Conservation (phyloP, 2,329 filamentous ascomycete genomes). For the Myriosclerotinia curreyana region DNA sequence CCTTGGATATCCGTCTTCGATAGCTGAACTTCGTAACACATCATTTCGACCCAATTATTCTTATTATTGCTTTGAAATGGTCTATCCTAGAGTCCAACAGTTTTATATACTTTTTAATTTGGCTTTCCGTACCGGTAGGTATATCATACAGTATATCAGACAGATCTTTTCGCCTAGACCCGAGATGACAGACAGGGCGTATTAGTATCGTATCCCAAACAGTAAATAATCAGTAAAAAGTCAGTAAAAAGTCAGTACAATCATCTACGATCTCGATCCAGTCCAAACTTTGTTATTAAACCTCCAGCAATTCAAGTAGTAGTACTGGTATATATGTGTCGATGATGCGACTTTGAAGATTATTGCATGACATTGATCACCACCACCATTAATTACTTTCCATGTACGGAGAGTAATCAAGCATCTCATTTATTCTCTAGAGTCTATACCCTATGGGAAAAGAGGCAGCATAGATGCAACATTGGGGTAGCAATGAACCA, state of each 20-base stretch:
- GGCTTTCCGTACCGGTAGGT: conserved; percentile 25
- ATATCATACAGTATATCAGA: conserved; percentile 22
- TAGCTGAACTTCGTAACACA: not conserved
- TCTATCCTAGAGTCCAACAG: not conserved
- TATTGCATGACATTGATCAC: not conserved
- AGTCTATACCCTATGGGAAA: not conserved
- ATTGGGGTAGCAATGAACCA: conserved; percentile 5
- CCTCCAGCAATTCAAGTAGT: not conserved
- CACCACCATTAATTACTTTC: not conserved
- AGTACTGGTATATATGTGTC: not conserved
- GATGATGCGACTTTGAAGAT: not conserved
- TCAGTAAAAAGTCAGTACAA: no score
- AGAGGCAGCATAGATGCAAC: conserved; percentile 12
- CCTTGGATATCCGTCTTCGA: not conserved
- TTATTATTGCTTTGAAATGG: conserved; percentile 1
- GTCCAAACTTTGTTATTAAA: no score
- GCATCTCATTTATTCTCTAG: not conserved
- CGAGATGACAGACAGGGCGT: conserved; percentile 11
- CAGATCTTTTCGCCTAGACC: conserved; percentile 20
- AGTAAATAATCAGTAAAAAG: no score
- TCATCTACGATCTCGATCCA: no score
- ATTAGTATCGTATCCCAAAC: no score
- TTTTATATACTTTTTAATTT: conserved; percentile 21
- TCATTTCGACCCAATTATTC: conserved; percentile 11
- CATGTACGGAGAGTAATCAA: not conserved